Base-by-base conservation (phyloP, 2,329 filamentous ascomycete genomes). In the Exophiala mesophila region DNA sequence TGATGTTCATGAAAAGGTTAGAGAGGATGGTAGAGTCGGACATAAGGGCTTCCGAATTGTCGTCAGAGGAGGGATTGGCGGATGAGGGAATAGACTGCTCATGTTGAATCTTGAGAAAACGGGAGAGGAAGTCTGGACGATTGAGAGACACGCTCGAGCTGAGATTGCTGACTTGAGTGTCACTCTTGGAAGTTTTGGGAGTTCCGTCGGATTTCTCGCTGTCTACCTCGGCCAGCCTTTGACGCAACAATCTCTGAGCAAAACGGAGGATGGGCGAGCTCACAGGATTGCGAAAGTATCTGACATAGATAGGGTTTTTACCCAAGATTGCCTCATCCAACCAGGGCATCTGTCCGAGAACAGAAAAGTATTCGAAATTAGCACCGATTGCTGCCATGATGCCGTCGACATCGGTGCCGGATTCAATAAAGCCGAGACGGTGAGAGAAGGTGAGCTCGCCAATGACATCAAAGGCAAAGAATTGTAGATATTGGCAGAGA, bases 391-490 rank as follows among this genome's bases (percentile, higher is more conserved):
- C 50, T 1, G 33, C 47, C 5, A 65, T 59, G 29, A 66, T 62
- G 1, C 54, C 53, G 28, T 60, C 57, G 3, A 64, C 55, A 47
- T 66, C 63, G 0, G 37, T 28, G 1, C 57, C 60, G 8, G 55
- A 28, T 30, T 65, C 58, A 2, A 66, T 42, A 41, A 64, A 64
- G 0, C 62, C 62, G 6, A 63, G 52, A 4, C 56, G 54, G 12
- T 56, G 58, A 7, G 57, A 59, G 41, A 62, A 64, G 1, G 62
- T 66, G 18, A 65, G 40, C 20, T 62, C 57, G 2, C 60, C 60
- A 12, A 66, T 63, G 1, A 65, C 62, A 47, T 65, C 63, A 36
- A 63, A 63, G 0, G 62, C 62, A 39, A 47, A 64, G 46, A 56
- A 62, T 33, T 63, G 62, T 18, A 64, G 39, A 50, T 59, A 64